Evolutionary conservation across 2,329 filamentous ascomycete genomes (phyloP).

Genomic region (Colletotrichum sp.): DNA sequence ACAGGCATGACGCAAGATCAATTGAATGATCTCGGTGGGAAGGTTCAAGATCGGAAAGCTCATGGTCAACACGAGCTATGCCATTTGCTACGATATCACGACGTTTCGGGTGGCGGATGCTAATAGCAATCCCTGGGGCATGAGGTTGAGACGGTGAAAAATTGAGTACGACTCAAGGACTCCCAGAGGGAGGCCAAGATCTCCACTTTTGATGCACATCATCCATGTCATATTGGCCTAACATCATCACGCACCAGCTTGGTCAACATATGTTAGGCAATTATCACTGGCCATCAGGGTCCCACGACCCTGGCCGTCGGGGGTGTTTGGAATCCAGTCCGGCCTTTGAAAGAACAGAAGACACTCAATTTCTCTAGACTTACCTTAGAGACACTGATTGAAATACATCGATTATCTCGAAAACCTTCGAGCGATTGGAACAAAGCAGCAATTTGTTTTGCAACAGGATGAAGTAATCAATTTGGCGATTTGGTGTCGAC

Average conservation of each 20-base stretch:
- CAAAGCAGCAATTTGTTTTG: background rate
- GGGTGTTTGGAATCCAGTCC: background rate
- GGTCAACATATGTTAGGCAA: accelerated
- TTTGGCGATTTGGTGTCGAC: background rate
- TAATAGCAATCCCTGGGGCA: background rate
- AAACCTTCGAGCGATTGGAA: background rate
- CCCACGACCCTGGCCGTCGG: background rate
- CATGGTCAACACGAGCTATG: background rate
- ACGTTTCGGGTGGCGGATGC: background rate
- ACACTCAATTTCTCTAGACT: background rate
- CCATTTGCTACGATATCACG: background rate
- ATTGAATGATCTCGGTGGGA: background rate
- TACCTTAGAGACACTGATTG: background rate
- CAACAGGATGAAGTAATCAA: background rate
- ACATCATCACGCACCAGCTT: accelerated
- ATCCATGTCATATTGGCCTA: accelerated
- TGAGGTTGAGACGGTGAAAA: background rate
- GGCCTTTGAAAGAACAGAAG: background rate
- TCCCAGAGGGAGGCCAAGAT: background rate
- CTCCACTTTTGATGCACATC: background rate
- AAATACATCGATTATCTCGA: background rate
- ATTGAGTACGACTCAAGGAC: background rate
- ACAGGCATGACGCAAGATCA: background rate
- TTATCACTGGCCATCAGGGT: background rate
- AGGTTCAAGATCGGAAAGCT: background rate